Evolutionary conservation across 2,329 filamentous ascomycete genomes (phyloP).

Genomic region (Phaeosphaeria sp.): DNA sequence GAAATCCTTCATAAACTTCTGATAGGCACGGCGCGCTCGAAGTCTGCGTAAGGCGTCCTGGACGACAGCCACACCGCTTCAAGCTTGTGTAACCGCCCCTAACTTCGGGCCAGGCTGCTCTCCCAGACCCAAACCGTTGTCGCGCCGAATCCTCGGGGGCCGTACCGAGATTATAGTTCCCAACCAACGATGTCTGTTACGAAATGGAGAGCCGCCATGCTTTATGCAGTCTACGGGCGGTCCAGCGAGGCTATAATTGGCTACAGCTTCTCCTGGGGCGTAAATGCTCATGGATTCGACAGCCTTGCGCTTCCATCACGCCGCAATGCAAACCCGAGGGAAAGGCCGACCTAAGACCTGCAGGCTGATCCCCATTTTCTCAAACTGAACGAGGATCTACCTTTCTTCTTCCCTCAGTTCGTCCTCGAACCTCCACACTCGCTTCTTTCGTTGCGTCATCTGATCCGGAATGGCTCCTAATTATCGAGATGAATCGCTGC

Average conservation of each 20-base stretch:
- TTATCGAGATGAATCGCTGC: neutral
- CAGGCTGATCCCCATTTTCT: neutral
- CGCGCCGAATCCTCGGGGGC: neutral
- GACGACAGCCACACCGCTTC: neutral
- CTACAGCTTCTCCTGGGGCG: neutral
- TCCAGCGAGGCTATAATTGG: neutral
- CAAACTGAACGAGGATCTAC: neutral
- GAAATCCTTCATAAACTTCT: no score
- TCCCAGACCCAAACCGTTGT: neutral
- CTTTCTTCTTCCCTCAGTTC: neutral
- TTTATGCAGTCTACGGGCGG: neutral
- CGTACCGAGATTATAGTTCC: neutral
- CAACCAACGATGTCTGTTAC: neutral
- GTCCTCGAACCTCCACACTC: neutral
- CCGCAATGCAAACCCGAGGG: neutral
- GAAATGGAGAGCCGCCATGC: neutral
- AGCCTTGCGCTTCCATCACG: neutral
- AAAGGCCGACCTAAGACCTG: neutral
- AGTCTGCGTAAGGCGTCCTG: neutral
- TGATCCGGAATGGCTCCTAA: neutral
- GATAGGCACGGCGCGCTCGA: neutral
- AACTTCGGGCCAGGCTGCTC: neutral
- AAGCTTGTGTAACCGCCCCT: neutral
- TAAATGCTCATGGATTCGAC: neutral
- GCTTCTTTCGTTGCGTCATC: neutral